These are phyloP conservation scores for Achaetomium macrosporum DNA, from an alignment of 2,329 filamentous ascomycete species.

Conservation along the genomic window DNA sequence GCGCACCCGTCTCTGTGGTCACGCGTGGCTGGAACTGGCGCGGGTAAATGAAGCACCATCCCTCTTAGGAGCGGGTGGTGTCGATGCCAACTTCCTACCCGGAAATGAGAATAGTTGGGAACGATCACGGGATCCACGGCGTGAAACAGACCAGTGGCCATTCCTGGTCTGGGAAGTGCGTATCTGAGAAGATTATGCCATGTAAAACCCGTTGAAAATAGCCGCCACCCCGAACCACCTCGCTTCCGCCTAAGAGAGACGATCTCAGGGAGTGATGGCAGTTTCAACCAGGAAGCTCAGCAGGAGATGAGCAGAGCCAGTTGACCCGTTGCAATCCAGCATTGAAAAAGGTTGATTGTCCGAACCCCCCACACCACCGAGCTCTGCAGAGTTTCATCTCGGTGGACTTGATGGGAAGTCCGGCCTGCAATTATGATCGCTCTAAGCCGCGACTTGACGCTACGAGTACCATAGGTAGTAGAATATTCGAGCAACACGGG, in stretches of 20 bases:
- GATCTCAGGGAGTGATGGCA: conserved; percentile 11
- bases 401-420: conserved; percentile 43
- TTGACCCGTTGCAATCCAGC: background rate
- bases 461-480: conserved; percentile 47
- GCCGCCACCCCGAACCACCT: conserved; percentile 10
- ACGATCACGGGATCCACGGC: conserved; percentile 17
- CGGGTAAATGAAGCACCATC: conserved; percentile 22
- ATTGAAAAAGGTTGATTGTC: conserved; percentile 31
- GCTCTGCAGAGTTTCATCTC: conserved; percentile 36
- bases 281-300: conserved; percentile 9
- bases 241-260: background rate
- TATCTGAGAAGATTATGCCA: conserved; percentile 9
- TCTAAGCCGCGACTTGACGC: conserved; percentile 81
- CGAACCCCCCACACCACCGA: conserved; percentile 35
- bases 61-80: background rate
- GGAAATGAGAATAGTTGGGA: conserved; percentile 15
- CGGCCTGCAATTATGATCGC: conserved; percentile 66
- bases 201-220: conserved; percentile 16
- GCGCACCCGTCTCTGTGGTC: conserved; percentile 38
- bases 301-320: background rate
- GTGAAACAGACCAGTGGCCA: conserved; percentile 11
- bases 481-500: conserved; percentile 74
- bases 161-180: conserved; percentile 14
- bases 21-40: conserved; percentile 35
- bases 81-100: conserved; percentile 15